Base-by-base conservation (phyloP, 768 basidiomycete genomes). In the Lenzites betulinus region DNA sequence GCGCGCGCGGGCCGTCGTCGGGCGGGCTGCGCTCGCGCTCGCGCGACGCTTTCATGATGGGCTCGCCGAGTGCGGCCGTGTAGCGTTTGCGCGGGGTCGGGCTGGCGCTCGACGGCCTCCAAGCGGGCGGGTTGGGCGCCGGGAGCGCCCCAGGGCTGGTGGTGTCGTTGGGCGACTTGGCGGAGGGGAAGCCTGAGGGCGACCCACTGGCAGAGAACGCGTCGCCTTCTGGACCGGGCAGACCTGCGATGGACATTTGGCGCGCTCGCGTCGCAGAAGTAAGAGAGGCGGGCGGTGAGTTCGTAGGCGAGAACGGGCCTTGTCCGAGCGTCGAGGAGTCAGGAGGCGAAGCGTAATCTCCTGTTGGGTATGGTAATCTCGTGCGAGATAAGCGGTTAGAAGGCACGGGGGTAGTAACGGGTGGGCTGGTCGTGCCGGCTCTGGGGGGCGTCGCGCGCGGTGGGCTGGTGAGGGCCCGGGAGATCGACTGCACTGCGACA, bases 11-110 rank as follows among this genome's bases (percentile, higher is more conserved):
- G 51, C 70, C 69, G 4, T 72, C 74, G 9, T 67, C 42, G 36
- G 63, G 36, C 65, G 72, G 53, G 64, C 64, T 49, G 65, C 74
- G 28, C 64, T 69, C 59, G 66, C 72, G 38, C 67, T 65, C 61
- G 2, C 62, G 54, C 8, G 69, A 56, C 38, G 63, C 60, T 62
- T 64, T 62, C 63, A 84, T 80, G 60, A 91, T 85, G 0, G 90
- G 87, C 2, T 83, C 88, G 11, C 90, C 91, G 0, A 94, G 80
- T 0, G 92, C 92, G 33, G 93, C 92, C 0, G 92, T 93, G 69
- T 94, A 93, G 39, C 92, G 81, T 68, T 94, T 94, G 60, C 92
- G 76, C 1, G 79, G 74, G 0, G 83, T 75, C 1, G 92, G 90
- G 3, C 89, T 91, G 1, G 86, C 80, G 66, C 85, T 88, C 5